A percentile compares a stretch with the other conserved stretches of the same genome.
Evolutionary conservation across 1,284 basidiomycete genomes (phyloP).

Genomic region (Cryptococcus maquisensis): DNA sequence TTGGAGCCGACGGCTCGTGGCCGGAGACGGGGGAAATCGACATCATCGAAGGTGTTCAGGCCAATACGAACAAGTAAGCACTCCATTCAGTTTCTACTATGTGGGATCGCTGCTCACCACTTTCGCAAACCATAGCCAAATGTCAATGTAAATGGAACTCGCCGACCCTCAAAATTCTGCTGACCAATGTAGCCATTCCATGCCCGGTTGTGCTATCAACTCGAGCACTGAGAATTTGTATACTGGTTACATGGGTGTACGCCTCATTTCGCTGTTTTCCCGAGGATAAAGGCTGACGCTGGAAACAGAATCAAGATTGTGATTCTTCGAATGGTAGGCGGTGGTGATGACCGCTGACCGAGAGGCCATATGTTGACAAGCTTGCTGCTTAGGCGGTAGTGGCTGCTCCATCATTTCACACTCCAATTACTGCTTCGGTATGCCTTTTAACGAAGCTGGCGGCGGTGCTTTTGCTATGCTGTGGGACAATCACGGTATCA

Average conservation of each 20-base stretch:
- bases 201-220: conserved; percentile 37
- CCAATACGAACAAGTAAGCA: conserved; percentile 37
- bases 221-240: conserved; percentile 20
- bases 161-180: background rate
- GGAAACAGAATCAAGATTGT: conserved; percentile 27
- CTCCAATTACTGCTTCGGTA: conserved; percentile 60
- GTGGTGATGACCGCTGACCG: conserved; percentile 22
- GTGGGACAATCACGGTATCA: conserved; percentile 65
- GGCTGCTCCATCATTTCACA: conserved; percentile 65
- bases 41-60: conserved; percentile 45
- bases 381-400: conserved; percentile 51
- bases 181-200: conserved; percentile 28
- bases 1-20: conserved; percentile 41
- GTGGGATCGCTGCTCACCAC: conserved; percentile 1
- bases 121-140: conserved; percentile 25
- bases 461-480: conserved; percentile 75
- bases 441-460: conserved; percentile 60
- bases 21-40: conserved; percentile 46
- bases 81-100: background rate
- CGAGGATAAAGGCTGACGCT: background rate
- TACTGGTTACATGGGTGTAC: conserved; percentile 27
- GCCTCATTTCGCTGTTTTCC: background rate
- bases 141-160: conserved; percentile 28
- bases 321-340: conserved; percentile 31
- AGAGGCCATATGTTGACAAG: background rate